Evolutionary conservation across 1,284 basidiomycete species (phyloP), one percentile per base, ranked within the genome.

Genomic region (Sphaerobolus stellatus): DNA sequence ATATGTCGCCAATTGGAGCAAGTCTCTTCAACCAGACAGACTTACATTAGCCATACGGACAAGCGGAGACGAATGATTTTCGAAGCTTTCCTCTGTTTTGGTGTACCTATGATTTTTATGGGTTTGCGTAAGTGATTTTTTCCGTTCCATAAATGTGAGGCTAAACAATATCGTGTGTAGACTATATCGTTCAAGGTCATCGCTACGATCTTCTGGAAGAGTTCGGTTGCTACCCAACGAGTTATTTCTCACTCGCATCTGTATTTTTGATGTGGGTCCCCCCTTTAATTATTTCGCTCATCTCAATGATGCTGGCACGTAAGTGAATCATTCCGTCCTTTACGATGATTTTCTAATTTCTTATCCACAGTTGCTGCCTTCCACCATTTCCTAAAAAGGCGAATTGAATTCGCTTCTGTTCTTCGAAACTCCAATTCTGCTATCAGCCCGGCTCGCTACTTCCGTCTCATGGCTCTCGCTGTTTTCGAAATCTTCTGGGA

Each of bases 161-260:
- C 38, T 13, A 9, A 31, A 13, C 25, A 44, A 29, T n/a, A 24
- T n/a, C n/a, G 34, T 24, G 44, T n/a, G n/a, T 62, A 79, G 77
- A 76, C 50, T 73, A 73, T 57, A 67, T 80, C 48, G 72, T 76
- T 4, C 77, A 82, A 64, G 76, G 75, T 2, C 77, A 81, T 62
- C 80, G 84, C 25, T 87, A 77, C 64, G 64, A 80, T 54, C 80
- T 86, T 48, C 71, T 72, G 30, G 81, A 86, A 66, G 75, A 83
- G 50, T 58, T 83, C 30, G 84, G 84, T 2, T 86, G 83, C 62
- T 68, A 64, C 38, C 74, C 75, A 5, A 62, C 61, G 24, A 75
- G 71, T 2, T 78, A 73, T 58, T 60, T 59, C 46, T 53, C 62
- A 4, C 29, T 57, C 11, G 54, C 65, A 5, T 57, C 60, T 7